Evolutionary conservation across 2,329 filamentous ascomycete genomes (phyloP), one percentile per base, ranked within the genome.

Genomic region (Curvularia sp.): DNA sequence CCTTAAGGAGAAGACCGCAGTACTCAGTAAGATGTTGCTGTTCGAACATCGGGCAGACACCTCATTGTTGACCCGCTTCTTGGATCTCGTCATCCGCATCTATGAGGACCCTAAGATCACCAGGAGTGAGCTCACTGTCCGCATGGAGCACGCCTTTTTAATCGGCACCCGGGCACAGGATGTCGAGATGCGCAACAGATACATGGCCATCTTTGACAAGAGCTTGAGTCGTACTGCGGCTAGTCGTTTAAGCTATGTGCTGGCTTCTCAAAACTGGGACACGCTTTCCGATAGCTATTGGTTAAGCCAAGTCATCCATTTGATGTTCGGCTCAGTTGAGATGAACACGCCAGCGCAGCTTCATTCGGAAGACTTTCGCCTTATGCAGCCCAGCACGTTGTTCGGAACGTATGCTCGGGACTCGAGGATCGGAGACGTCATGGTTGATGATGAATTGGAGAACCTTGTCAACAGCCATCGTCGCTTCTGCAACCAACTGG

Each of bases 31-130:
- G 80, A 99, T 99, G 95, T 81, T 98, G 15, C 89, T 93, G 0
- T 99, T 99, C 67, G 95, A 99, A 78, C 87, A 91, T 56, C 86
- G 95, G 38, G 80, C 85, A 27, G 94, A 98, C 73, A 86, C 89
- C 30, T 92, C 89, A 0, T 89, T 99, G 80, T 83, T 99, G 56
- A 93, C 89, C 66, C 94, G 94, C 73, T 99, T 98, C 80, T 83
- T 99, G 57, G 91, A 98, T 65, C 86, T 99, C 25, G 95, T 99
- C 25, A 96, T 99, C 67, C 89, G 93, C 48, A 97, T 99, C 59
- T 99, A 99, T 74, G 96, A 99, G 73, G 95, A 99, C 71, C 92
- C 93, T 0, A 97, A 96, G 79, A 95, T 99, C 62, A 93, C 93
- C 1, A 86, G 93, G 30, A 97, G 94, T 0, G 95, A 99, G 78